Percentiles rank a stretch among this genome's conserved stretches.
These are phyloP conservation scores for Geotrichum citri-aurantii DNA, from an alignment of 1,139 yeast species.

Conservation along the genomic window DNA sequence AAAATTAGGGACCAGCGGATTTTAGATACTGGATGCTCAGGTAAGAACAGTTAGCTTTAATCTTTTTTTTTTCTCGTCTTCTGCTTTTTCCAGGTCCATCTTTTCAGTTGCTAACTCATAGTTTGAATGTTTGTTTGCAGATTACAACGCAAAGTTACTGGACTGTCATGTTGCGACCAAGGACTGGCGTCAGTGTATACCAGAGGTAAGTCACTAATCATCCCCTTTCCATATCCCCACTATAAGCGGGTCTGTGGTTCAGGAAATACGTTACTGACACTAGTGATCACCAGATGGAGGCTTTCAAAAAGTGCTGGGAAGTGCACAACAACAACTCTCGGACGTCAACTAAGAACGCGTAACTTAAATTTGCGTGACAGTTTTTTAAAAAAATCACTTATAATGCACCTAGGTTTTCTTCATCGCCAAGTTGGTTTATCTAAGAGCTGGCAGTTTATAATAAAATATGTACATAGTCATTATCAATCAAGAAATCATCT, in stretches of 20 bases:
- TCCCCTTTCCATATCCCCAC: background rate
- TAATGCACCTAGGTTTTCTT: too few relatives aligned
- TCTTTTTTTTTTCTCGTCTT: background rate
- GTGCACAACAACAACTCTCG: slow-evolving; percentile 52
- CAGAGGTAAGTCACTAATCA: slow-evolving; percentile 40
- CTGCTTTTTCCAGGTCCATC: background rate
- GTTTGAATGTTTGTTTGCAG: slow-evolving; percentile 22
- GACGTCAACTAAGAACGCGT: slow-evolving; percentile 23
- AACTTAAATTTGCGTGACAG: background rate
- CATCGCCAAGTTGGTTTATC: too few relatives aligned
- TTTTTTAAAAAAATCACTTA: too few relatives aligned
- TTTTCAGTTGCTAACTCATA: background rate
- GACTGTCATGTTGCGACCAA: slow-evolving; percentile 69
- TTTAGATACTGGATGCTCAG: slow-evolving; percentile 61
- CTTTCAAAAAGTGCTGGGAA: slow-evolving; percentile 65
- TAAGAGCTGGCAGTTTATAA: background rate
- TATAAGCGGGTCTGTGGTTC: slow-evolving; percentile 1
- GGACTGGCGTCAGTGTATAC: slow-evolving; percentile 64
- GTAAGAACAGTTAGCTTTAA: slow-evolving; percentile 28
- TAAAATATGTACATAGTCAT: background rate
- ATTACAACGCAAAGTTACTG: slow-evolving; percentile 56
- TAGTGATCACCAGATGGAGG: slow-evolving; percentile 43
- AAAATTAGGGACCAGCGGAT: slow-evolving; percentile 55
- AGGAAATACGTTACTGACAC: background rate
- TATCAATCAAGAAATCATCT: background rate